These are phyloP conservation scores for Golubevia sp. DNA, from an alignment of 1,284 basidiomycete species.

Conservation along the genomic window DNA sequence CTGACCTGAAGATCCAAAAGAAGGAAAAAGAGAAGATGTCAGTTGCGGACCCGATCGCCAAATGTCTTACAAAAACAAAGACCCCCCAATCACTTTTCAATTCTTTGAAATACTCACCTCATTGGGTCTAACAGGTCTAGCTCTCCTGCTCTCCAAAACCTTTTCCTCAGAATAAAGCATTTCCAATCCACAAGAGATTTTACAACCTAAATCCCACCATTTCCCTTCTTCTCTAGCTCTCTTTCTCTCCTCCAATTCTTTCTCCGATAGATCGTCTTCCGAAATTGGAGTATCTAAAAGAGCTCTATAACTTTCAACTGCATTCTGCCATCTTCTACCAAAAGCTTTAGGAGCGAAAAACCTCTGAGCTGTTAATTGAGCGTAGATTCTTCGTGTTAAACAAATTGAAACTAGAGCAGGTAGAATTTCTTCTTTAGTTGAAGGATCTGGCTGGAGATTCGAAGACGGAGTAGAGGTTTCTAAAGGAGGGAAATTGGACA, in stretches of 20 bases:
- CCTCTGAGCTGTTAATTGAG: slow-evolving; percentile 84
- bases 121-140: too few relatives aligned
- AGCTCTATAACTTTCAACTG: slow-evolving; percentile 31
- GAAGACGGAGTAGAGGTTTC: too few relatives aligned
- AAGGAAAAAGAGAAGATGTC: not conserved
- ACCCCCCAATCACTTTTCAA: too few relatives aligned
- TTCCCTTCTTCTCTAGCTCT: slow-evolving; percentile 22
- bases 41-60: not conserved
- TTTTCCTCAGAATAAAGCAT: slow-evolving; percentile 20
- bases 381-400: slow-evolving; percentile 67
- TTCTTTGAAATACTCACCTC: too few relatives aligned
- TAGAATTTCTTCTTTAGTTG: too few relatives aligned
- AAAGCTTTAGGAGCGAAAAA: slow-evolving; percentile 91
- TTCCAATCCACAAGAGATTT: slow-evolving; percentile 47
- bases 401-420: slow-evolving; percentile 15
- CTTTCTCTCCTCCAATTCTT: too few relatives aligned
- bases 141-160: too few relatives aligned
- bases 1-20: not conserved
- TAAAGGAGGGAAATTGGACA: too few relatives aligned
- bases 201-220: slow-evolving; percentile 46
- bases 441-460: too few relatives aligned
- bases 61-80: too few relatives aligned
- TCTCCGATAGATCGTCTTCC: slow-evolving; percentile 10
- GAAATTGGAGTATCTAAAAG: too few relatives aligned
- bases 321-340: slow-evolving; percentile 64